Evolutionary conservation across 129 eudicot genomes (phyloP).

Genomic region (Rutidosis leptorrhynchoides): DNA sequence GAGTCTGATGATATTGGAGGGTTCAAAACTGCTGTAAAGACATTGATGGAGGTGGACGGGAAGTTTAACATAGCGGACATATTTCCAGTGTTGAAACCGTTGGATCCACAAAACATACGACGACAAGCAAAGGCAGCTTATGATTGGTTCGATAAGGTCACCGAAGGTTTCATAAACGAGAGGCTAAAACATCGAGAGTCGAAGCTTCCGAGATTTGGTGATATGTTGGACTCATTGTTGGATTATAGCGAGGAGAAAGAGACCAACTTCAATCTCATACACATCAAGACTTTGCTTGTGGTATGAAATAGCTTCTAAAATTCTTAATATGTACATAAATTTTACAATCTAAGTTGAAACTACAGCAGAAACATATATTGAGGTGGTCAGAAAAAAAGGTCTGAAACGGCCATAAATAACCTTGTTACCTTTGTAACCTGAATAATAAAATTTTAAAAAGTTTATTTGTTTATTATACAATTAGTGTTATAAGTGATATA

Average conservation of each 20-base stretch:
- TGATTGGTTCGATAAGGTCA: conserved; percentile 27
- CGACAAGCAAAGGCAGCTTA: conserved; percentile 32
- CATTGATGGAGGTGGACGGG: conserved; percentile 39
- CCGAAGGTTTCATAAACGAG: conserved; percentile 21
- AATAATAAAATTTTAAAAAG: no score
- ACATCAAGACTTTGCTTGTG: conserved; percentile 32
- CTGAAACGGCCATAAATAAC: no score
- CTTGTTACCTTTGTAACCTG: no score
- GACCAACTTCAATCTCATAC: conserved; percentile 16
- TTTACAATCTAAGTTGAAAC: no score
- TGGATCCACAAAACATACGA: conserved; percentile 55
- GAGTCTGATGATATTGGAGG: conserved; percentile 26
- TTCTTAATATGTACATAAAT: no score
- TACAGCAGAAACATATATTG: no score
- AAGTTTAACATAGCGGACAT: conserved; percentile 47
- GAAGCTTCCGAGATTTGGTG: conserved; percentile 22
- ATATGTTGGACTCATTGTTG: conserved; percentile 43
- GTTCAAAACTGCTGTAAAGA: conserved; percentile 28
- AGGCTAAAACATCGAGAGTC: conserved; percentile 25
- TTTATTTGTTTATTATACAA: no score
- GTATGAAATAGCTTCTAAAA: neutral
- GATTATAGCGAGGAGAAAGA: conserved; percentile 30
- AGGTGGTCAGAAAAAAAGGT: no score
- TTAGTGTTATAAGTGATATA: no score
- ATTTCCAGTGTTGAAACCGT: conserved; percentile 38